Percentiles rank a stretch among this genome's conserved stretches.
Conservation (phyloP, 495 filamentous ascomycete genomes). For the Penicillium coffeae region DNA sequence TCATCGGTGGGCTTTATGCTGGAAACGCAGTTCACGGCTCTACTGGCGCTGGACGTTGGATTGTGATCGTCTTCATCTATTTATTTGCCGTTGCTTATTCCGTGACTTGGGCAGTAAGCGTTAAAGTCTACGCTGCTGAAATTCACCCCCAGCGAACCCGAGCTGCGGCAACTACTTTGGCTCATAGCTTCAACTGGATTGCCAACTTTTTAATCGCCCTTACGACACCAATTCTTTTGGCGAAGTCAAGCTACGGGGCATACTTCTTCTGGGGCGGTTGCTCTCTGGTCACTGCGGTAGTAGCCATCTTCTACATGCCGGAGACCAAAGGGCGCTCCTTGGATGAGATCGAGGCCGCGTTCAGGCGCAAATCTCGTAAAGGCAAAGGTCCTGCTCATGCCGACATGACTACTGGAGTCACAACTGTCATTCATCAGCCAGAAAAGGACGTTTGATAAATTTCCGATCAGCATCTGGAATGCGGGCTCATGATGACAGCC, state of each 20-base stretch:
- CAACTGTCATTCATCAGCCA: not conserved
- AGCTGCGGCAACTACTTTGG: slow-evolving; percentile 45
- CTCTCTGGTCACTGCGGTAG: slow-evolving; percentile 43
- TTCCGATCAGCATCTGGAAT: too few relatives aligned
- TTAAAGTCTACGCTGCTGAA: slow-evolving; percentile 53
- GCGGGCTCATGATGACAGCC: too few relatives aligned
- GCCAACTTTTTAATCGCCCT: slow-evolving; percentile 64
- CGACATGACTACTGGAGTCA: too few relatives aligned
- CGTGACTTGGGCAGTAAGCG: slow-evolving; percentile 51
- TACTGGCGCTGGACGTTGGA: slow-evolving; percentile 48
- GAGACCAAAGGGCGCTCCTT: slow-evolving; percentile 56
- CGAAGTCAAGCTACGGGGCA: slow-evolving; percentile 49
- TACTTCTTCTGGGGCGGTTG: slow-evolving; percentile 60
- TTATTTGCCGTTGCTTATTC: slow-evolving; percentile 40
- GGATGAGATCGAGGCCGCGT: slow-evolving; percentile 56
- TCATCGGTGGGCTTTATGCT: slow-evolving; percentile 52
- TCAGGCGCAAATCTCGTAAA: slow-evolving; percentile 21
- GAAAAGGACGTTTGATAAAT: too few relatives aligned
- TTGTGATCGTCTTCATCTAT: slow-evolving; percentile 52
- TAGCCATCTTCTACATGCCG: slow-evolving; percentile 54
- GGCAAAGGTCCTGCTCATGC: not conserved
- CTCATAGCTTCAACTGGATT: slow-evolving; percentile 49
- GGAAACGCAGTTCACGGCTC: slow-evolving; percentile 40
- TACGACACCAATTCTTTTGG: slow-evolving; percentile 58
- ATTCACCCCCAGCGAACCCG: slow-evolving; percentile 54